These are phyloP conservation scores for Hirschioporus abietinus DNA, from an alignment of 768 basidiomycete species.

Conservation along the genomic window DNA sequence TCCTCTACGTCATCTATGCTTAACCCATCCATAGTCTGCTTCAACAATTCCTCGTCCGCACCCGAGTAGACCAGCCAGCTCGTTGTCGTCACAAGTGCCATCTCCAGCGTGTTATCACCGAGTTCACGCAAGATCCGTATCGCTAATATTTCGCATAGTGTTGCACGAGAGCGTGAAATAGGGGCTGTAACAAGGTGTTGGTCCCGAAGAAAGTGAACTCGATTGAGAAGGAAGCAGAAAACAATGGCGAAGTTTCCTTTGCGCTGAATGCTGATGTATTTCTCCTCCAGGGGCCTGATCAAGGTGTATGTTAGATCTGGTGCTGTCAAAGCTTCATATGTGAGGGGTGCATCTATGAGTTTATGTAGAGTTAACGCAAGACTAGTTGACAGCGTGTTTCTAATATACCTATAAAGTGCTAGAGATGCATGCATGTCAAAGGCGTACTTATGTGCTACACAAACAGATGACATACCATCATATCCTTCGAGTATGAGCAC, in stretches of 20 bases:
- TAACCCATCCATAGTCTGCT: slow-evolving; percentile 54
- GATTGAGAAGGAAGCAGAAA: slow-evolving; percentile 85
- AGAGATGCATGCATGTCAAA: slow-evolving; percentile 11
- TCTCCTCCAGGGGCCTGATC: slow-evolving; percentile 80
- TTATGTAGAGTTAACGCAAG: slow-evolving; percentile 7
- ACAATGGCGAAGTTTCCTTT: slow-evolving; percentile 77
- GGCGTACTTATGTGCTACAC: background rate
- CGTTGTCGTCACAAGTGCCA: slow-evolving; percentile 68
- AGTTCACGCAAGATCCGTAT: slow-evolving; percentile 71
- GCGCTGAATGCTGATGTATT: slow-evolving; percentile 70
- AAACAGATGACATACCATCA: slow-evolving; percentile 37
- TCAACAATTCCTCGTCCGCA: slow-evolving; percentile 54
- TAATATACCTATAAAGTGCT: slow-evolving; percentile 68
- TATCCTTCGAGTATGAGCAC: slow-evolving; percentile 43
- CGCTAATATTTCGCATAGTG: slow-evolving; percentile 87
- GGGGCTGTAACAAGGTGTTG: slow-evolving; percentile 63
- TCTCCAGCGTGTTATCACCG: slow-evolving; percentile 60
- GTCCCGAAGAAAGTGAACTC: slow-evolving; percentile 80
- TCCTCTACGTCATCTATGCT: slow-evolving; percentile 67
- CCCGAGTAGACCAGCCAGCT: slow-evolving; percentile 79
- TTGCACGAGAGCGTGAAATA: slow-evolving; percentile 69
- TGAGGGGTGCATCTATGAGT: slow-evolving; percentile 71
- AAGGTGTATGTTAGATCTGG: slow-evolving; percentile 92
- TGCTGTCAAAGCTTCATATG: slow-evolving; percentile 72
- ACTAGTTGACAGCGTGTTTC: background rate